Base-by-base conservation (phyloP, 164 flowering plant species). In the Dillenia turbinata region DNA sequence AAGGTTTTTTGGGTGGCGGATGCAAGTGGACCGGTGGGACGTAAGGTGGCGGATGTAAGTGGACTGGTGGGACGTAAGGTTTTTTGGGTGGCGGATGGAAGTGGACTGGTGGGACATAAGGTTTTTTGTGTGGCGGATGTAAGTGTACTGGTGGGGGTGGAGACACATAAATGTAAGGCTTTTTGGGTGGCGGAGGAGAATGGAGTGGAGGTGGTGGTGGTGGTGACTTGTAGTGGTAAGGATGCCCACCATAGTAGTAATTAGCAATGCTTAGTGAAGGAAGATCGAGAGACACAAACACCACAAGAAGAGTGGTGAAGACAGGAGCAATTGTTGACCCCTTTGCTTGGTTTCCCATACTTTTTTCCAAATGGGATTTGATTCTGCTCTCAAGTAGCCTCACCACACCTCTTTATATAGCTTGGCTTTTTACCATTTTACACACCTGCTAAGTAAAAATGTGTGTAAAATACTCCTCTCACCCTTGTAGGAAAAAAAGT, bases 301-400 rank as follows among this genome's bases (percentile, higher is more conserved):
- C 73, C 56, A 81, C 75, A 13, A 80, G 15, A 9, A 81, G 59
- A 59, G 75, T 61, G 66, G 67, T 53, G 44, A 69, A 9, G 52
- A 72, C 67, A 65, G 72, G 57, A 61, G 75, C 67, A 76, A 69
- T 66, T 47, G 69, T 26, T 44, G 72, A 44, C 53, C 70, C 73
- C 66, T 13, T 13, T 11, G 17, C 53, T 50, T 59, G 69, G 22
- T 50, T 69, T 53, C 59, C 55, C 61, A 56, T 50, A 24, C 56
- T 22, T 40, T 10, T 17, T 49, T 10, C 12, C 51, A 15, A 24
- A 15, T 9, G 54, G 53, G 54, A 9, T 46, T 54, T 13, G 40
- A 17, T 66, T 65, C 49, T 69, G 68, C 49, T 73, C 66, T 59
- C 12, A 26, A 8, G 47, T 1, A 15, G 9, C 44, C 56, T 9